phyloP scores from a whole-genome alignment of 176 grass and related monocot species.

The Alloteropsis semialata region DNA sequence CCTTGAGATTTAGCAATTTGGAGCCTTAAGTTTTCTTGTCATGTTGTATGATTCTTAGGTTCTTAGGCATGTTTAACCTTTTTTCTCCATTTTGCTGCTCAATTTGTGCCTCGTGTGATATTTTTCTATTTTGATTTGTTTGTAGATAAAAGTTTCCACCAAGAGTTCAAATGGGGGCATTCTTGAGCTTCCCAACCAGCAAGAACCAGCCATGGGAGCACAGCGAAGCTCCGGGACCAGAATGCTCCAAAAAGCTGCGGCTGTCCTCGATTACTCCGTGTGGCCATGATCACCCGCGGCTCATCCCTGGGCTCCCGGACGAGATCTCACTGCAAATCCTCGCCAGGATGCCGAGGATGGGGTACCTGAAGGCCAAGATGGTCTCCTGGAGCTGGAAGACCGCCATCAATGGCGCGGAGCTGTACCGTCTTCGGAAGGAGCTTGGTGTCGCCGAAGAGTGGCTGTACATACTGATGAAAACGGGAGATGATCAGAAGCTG shows the following conservation, averaged over 20 bases:
- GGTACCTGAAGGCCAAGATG: constrained; percentile 47
- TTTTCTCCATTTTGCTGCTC: not conserved
- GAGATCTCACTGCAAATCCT: constrained; percentile 77
- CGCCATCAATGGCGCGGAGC: constrained; percentile 30
- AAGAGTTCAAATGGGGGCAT: constrained; percentile 46
- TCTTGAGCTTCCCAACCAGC: constrained; percentile 43
- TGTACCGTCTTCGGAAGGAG: constrained; percentile 60
- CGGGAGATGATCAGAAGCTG: constrained; percentile 32
- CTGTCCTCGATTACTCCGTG: not conserved
- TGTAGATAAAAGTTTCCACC: not conserved
- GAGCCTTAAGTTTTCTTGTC: not conserved
- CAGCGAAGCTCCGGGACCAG: constrained; percentile 8
- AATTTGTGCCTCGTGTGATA: not conserved
- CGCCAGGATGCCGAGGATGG: constrained; percentile 49
- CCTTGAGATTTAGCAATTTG: not conserved
- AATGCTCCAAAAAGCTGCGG: constrained; percentile 54
- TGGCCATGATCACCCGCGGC: constrained; percentile 13
- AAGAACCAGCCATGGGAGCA: constrained; percentile 33
- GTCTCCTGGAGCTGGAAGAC: constrained; percentile 66
- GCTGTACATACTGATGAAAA: constrained; percentile 58
- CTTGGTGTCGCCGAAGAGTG: constrained; percentile 54
- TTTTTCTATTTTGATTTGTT: not conserved
- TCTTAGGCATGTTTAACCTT: not conserved
- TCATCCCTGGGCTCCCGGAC: constrained; percentile 64
- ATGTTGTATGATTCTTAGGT: not conserved